phyloP scores from a whole-genome alignment of 1,139 yeast genomes.

The Schizosaccharomyces versatilis region DNA sequence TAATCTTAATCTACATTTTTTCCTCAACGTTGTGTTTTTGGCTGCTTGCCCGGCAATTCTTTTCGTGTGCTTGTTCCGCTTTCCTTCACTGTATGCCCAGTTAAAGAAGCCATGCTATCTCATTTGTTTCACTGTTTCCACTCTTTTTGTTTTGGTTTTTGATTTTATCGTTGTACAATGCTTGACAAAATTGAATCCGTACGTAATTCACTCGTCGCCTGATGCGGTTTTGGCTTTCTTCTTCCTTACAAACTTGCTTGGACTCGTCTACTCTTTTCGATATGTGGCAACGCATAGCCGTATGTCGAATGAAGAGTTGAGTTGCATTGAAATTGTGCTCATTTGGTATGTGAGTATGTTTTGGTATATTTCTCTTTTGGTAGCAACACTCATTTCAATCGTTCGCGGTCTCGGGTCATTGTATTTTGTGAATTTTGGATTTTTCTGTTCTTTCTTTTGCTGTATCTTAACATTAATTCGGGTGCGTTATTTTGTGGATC shows the following conservation, averaged over 20 bases:
- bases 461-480: conserved; percentile 7
- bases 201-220: conserved; percentile 12
- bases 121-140: conserved; percentile 13
- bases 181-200: conserved; percentile 12
- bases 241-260: conserved; percentile 12
- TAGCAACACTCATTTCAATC: conserved; percentile 5
- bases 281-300: neutral
- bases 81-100: conserved; percentile 12
- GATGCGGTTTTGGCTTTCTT: conserved; percentile 11
- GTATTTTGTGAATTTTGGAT: conserved; percentile 7
- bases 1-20: conserved; percentile 10
- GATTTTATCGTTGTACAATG: conserved; percentile 13
- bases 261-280: conserved; percentile 5
- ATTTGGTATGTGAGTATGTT: conserved; percentile 8
- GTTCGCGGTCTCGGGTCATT: conserved; percentile 5
- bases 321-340: conserved; percentile 5
- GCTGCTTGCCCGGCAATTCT: conserved; percentile 13
- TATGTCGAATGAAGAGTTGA: neutral
- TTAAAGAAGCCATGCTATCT: conserved; percentile 13
- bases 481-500: conserved; percentile 6
- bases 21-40: conserved; percentile 12
- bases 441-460: conserved; percentile 7
- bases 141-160: conserved; percentile 12
- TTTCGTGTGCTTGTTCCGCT: conserved; percentile 28
- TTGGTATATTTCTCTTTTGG: conserved; percentile 7